Evolutionary conservation across 2,329 filamentous ascomycete genomes (phyloP).

Genomic region (Beauveria medogensis): DNA sequence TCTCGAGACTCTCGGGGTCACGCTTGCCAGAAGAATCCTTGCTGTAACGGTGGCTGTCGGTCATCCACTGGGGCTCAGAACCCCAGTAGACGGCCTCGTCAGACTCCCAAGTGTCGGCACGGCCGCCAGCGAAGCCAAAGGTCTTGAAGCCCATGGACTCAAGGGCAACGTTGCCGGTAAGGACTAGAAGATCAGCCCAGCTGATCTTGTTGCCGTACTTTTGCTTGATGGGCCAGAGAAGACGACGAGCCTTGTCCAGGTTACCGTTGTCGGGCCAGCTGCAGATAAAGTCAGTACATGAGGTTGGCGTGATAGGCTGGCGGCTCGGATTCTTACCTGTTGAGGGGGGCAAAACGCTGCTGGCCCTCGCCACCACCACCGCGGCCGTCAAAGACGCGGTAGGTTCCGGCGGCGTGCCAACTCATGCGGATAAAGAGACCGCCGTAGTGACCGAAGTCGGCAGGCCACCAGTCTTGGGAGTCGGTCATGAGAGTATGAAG

Average conservation of each 20-base stretch:
- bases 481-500: constrained; percentile 64
- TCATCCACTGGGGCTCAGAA: constrained; percentile 64
- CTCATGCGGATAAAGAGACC: constrained; percentile 74
- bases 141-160: constrained; percentile 70
- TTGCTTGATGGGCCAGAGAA: constrained; percentile 75
- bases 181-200: constrained; percentile 65
- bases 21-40: constrained; percentile 29
- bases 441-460: constrained; percentile 74
- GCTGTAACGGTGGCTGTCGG: constrained; percentile 63
- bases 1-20: constrained; percentile 42
- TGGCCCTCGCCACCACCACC: constrained; percentile 67
- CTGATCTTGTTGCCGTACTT: constrained; percentile 80
- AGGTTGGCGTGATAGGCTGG: not conserved
- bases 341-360: constrained; percentile 73
- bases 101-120: constrained; percentile 64
- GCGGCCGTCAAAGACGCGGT: constrained; percentile 65
- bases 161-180: constrained; percentile 68
- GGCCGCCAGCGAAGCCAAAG: constrained; percentile 66
- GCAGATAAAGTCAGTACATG: constrained; percentile 18
- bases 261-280: constrained; percentile 72
- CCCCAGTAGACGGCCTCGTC: constrained; percentile 75
- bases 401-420: constrained; percentile 74
- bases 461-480: constrained; percentile 75
- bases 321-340: constrained; percentile 27
- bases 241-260: constrained; percentile 72